Evolutionary conservation across 371 early-diverging fungal genomes (phyloP), one percentile per base, ranked within the genome.

Genomic region (Pancytospora philotis): DNA sequence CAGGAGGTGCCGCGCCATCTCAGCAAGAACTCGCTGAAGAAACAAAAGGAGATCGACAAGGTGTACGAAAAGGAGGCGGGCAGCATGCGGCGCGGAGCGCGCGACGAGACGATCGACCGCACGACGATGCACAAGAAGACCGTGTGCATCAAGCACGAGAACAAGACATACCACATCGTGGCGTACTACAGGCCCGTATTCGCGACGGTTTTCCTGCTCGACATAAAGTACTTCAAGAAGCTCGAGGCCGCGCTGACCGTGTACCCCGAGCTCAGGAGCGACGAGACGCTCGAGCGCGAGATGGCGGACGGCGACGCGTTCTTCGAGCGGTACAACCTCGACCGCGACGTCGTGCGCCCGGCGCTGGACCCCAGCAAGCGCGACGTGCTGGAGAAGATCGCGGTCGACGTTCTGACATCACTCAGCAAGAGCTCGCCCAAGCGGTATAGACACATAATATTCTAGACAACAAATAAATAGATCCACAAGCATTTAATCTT

Each of bases 1-100:
- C 68, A 77, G 28, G 74, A 81, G 57, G 76, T 81, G n/a, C 76
- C 76, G 1, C 50, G 68, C 34, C 74, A 73, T 50, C 64, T 76
- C 34, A 68, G 57, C 50, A 75, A 79, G 28, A 61, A 55, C 19
- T 56, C 71, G 4, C 39, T 72, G 2, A 73, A 75, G 41, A 76
- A 72, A 38, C 58, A 34, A 25, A 68, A 71, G 25, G 59, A 52
- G 61, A 65, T 65, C 22, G 30, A 35, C 22, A 65, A 55, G 31
- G 32, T 31, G 30, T 30, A 4, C 1, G 35, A 30, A 22, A 41
- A 57, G 6, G 56, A 39, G 45, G 61, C 68, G 34, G 38, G 39
- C 28, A 34, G 73, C 39, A 51, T 27, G 8, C 22, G 50, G 22
- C 8, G 51, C 4, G 34, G 39, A 10, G 66, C 50, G 45, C 53